phyloP scores from a whole-genome alignment of 2,329 filamentous ascomycete genomes.

The Graphilbum fragrans region DNA sequence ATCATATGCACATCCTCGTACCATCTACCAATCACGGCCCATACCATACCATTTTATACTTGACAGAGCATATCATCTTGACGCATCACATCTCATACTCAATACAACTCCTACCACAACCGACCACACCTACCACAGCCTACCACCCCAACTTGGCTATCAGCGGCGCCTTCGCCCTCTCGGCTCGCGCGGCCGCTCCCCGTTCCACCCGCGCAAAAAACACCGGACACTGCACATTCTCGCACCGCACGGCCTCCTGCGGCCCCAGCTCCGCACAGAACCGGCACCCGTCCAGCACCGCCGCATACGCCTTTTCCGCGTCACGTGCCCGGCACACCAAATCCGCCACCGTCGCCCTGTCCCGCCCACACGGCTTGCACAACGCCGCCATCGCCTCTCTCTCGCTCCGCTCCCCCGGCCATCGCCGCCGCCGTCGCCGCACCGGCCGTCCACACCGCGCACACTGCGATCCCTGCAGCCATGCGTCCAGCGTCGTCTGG shows the following conservation, averaged over 20 bases:
- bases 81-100: too few relatives aligned
- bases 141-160: constrained; percentile 20
- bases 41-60: too few relatives aligned
- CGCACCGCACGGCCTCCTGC: constrained; percentile 70
- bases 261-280: constrained; percentile 65
- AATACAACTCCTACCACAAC: constrained; percentile 16
- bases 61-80: too few relatives aligned
- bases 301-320: constrained; percentile 50
- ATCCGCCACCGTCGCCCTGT: constrained; percentile 47
- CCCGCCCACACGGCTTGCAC: constrained; percentile 43
- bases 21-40: too few relatives aligned
- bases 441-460: constrained; percentile 58
- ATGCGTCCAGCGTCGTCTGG: constrained; percentile 81
- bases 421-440: constrained; percentile 12
- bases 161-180: constrained; percentile 24
- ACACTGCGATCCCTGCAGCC: constrained; percentile 73
- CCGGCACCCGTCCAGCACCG: constrained; percentile 62
- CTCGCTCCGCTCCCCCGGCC: constrained; percentile 3
- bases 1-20: too few relatives aligned
- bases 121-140: constrained; percentile 17
- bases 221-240: constrained; percentile 84
- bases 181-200: constrained; percentile 29
- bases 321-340: constrained; percentile 50
- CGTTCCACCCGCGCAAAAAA: constrained; percentile 71
- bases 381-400: neutral